Evolutionary conservation across 257 asterid genomes (phyloP).

Genomic region (Knoxia roxburghii): DNA sequence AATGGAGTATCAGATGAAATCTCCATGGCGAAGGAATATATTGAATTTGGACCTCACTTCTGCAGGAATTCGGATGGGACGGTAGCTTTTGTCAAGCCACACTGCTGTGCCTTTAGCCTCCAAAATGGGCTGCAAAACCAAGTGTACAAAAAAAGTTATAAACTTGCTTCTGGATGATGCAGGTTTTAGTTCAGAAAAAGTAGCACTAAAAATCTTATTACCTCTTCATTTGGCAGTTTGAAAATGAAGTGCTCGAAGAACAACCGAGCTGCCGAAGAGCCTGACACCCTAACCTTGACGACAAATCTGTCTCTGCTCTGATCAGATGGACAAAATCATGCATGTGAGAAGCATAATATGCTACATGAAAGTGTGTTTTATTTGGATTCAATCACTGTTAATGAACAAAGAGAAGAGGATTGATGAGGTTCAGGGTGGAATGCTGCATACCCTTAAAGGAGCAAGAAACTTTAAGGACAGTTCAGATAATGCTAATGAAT

Average conservation of each 20-base stretch:
- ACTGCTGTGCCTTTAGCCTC: conserved; percentile 84
- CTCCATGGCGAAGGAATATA: conserved; percentile 50
- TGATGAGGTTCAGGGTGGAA: background rate
- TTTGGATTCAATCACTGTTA: no score
- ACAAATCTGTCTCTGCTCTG: conserved; percentile 88
- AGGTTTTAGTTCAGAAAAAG: background rate
- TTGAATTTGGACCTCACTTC: conserved; percentile 55
- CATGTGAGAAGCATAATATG: conserved; percentile 4
- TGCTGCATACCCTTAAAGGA: conserved; percentile 66
- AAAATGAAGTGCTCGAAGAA: conserved; percentile 71
- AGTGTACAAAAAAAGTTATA: background rate
- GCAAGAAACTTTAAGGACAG: conserved; percentile 72
- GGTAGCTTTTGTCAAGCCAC: conserved; percentile 83
- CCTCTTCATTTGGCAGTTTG: conserved; percentile 76
- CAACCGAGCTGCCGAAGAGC: conserved; percentile 70
- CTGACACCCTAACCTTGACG: conserved; percentile 58
- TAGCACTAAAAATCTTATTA: conserved; percentile 8
- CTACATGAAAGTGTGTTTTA: background rate
- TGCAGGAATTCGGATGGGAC: conserved; percentile 76
- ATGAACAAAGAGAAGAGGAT: background rate
- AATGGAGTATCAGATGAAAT: conserved; percentile 20
- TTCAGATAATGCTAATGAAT: conserved; percentile 73
- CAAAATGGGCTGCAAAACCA: conserved; percentile 50
- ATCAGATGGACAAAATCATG: conserved; percentile 8
- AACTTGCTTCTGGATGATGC: background rate